phyloP scores from a whole-genome alignment of 768 basidiomycete genomes.

The Coprinopsis strossmayeri region DNA sequence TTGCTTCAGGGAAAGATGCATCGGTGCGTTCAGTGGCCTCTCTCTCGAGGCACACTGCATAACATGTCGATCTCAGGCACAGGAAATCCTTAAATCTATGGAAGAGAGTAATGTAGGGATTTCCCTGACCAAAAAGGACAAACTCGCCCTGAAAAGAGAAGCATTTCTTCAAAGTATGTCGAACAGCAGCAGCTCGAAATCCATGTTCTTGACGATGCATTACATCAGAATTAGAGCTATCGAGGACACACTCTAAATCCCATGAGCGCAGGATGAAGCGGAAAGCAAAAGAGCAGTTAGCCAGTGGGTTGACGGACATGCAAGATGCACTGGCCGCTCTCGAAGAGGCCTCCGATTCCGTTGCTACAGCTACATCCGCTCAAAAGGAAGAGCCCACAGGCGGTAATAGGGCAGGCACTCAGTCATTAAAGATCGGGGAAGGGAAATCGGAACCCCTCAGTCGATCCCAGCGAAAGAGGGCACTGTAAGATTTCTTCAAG shows the following conservation, averaged over 20 bases:
- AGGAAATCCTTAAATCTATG: constrained; percentile 25
- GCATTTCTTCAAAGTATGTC: constrained; percentile 58
- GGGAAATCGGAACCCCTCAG: constrained; percentile 54
- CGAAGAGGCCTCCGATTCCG: too few relatives aligned
- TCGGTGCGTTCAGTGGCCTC: constrained; percentile 28
- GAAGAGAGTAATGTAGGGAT: constrained; percentile 14
- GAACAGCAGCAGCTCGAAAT: neutral
- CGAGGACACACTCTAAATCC: constrained; percentile 57
- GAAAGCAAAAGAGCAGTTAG: constrained; percentile 57
- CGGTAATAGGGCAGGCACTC: too few relatives aligned
- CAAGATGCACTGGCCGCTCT: constrained; percentile 50
- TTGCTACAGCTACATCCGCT: too few relatives aligned
- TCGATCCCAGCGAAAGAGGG: constrained; percentile 57
- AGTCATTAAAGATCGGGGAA: constrained; percentile 58
- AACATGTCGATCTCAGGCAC: constrained; percentile 4
- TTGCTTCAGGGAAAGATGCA: constrained; percentile 25
- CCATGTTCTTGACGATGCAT: constrained; percentile 8
- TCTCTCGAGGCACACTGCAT: neutral
- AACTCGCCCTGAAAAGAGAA: constrained; percentile 57
- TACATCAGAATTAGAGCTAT: constrained; percentile 35
- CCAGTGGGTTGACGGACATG: constrained; percentile 43
- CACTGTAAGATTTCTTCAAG: constrained; percentile 47
- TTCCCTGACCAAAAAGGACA: constrained; percentile 54
- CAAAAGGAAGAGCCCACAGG: too few relatives aligned
- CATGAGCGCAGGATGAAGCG: constrained; percentile 66